Base-by-base conservation (phyloP, 2,329 filamentous ascomycete species). In the Neoascochyta sp. region DNA sequence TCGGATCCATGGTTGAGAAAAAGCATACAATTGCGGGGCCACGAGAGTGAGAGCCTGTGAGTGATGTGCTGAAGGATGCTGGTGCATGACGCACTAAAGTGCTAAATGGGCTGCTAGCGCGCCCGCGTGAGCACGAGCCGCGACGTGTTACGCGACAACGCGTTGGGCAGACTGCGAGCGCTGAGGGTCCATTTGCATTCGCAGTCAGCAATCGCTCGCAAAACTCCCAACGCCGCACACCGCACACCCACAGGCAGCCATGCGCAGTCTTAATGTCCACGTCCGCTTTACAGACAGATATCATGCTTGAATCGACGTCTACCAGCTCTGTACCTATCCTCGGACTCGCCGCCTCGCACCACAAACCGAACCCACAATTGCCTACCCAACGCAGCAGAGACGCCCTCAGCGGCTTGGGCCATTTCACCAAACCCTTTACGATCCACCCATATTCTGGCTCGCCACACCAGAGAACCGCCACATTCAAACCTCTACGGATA, bases 311-410 rank as follows among this genome's bases (percentile, higher is more conserved):
- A 17, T 35, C 42, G 9, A 24, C 24, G 13, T 47, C 52, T 40
- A 45, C 43, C 6, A 31, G 28, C 11, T 38, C 48, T 10, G 25
- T 42, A 25, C 40, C 52, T 15, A 41, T 51, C 19, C 40, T 53
- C 12, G 45, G 43, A 39, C 38, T 50, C 4, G 41, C 50, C 29
- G 31, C 43, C 31, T 51, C 49, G 38, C 50, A 43, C 43, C 46
- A 53, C 24, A 46, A 50, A 28, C 22, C 46, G 18, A 58, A 45
- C 31, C 16, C 43, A 12, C 47, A 44, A 19, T 34, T 56, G 16
- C 49, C 56, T 7, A 51, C 47, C 9, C 60, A 60, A 41, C 45
- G 47, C n/a, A 58, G 49, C 36, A 46, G 54, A 45, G 54, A 60
- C 22, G 45, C 41, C 21, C 41, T 53, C 19, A 53, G 50, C 27